Evolutionary conservation across 1,139 yeast genomes (phyloP).

Genomic region (Kurtzmaniella natalensis): DNA sequence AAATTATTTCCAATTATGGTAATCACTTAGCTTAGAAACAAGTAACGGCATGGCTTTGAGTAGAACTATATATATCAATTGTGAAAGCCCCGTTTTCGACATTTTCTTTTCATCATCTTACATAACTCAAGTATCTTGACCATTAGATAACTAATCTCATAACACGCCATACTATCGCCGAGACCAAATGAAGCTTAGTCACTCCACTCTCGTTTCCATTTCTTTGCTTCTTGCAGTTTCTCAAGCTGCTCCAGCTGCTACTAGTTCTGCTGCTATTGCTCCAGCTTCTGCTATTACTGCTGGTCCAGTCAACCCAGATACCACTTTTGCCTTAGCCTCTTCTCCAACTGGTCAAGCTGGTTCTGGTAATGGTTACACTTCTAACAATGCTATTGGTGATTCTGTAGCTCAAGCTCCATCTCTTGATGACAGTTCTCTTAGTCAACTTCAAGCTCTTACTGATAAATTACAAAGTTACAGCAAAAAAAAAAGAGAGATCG

Average conservation of each 20-base stretch:
- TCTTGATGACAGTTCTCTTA: conserved; percentile 3
- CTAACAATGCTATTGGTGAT: conserved; percentile 2
- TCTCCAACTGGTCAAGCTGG: conserved; percentile 1
- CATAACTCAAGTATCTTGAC: too few species aligned
- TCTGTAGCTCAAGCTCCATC: conserved; percentile 2
- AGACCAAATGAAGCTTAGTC: conserved; percentile 2
- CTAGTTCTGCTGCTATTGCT: conserved; percentile 10
- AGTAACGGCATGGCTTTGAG: neutral
- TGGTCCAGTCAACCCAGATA: conserved; percentile 16
- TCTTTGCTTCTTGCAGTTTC: neutral
- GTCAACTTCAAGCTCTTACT: conserved; percentile 8
- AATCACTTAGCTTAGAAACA: neutral
- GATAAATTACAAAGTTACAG: conserved; percentile 2
- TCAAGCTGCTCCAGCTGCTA: conserved; percentile 3
- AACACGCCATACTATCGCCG: too few species aligned
- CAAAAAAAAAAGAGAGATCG: conserved; percentile 26
- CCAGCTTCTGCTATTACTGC: conserved; percentile 30
- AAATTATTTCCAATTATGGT: neutral
- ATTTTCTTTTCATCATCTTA: neutral
- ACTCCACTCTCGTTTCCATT: conserved; percentile 2
- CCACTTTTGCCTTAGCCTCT: conserved; percentile 1
- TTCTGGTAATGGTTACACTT: neutral
- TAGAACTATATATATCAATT: neutral
- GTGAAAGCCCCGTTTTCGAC: neutral
- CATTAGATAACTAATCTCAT: too few species aligned